Evolutionary conservation across 1,139 yeast genomes (phyloP).

Genomic region (Kodamaea sp.): DNA sequence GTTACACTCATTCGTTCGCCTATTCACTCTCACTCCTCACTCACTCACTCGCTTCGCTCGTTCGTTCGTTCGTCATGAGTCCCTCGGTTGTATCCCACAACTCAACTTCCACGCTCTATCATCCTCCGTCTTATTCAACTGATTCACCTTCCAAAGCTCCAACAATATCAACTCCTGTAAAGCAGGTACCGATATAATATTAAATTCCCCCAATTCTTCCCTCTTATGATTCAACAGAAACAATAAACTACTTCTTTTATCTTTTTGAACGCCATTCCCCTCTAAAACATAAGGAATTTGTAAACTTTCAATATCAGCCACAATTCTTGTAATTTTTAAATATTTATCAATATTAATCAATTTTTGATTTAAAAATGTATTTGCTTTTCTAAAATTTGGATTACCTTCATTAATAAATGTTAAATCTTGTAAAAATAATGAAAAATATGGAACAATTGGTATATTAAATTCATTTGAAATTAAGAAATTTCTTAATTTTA

Average conservation of each 20-base stretch:
- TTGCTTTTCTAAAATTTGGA: slow-evolving; percentile 60
- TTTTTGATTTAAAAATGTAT: slow-evolving; percentile 54
- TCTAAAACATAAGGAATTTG: slow-evolving; percentile 48
- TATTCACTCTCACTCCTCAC: too few relatives aligned
- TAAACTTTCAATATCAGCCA: slow-evolving; percentile 74
- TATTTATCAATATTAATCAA: slow-evolving; percentile 82
- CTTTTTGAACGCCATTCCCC: slow-evolving; percentile 7
- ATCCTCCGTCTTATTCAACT: slow-evolving; percentile 53
- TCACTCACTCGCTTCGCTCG: too few relatives aligned
- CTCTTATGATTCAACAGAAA: slow-evolving; percentile 7
- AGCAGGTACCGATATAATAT: slow-evolving; percentile 40
- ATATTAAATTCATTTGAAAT: slow-evolving; percentile 49
- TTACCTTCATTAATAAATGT: slow-evolving; percentile 89
- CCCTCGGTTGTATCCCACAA: slow-evolving; percentile 49
- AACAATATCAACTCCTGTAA: slow-evolving; percentile 63
- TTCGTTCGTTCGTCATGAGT: too few relatives aligned
- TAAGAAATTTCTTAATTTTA: slow-evolving; percentile 57
- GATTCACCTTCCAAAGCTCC: slow-evolving; percentile 68
- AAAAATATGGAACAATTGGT: slow-evolving; percentile 84
- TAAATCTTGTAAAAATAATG: slow-evolving; percentile 79
- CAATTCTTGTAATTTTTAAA: slow-evolving; percentile 64
- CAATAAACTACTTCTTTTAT: slow-evolving; percentile 20
- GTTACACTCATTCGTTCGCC: background rate
- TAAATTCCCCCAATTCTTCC: slow-evolving; percentile 26
- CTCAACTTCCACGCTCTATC: slow-evolving; percentile 75